Evolutionary conservation across 805 yeast species (phyloP).

Genomic region (Candida silvicultrix): DNA sequence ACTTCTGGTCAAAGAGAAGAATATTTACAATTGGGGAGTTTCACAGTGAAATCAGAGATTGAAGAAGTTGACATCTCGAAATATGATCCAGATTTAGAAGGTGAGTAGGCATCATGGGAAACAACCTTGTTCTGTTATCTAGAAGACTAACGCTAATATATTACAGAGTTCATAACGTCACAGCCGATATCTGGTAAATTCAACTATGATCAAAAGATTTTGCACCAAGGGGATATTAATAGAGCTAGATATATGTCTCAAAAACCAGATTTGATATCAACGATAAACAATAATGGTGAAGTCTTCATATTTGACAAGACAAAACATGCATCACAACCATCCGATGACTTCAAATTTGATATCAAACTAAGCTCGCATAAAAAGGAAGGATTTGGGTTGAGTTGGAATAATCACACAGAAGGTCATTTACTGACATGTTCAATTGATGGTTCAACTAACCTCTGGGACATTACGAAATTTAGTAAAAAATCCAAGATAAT

Average conservation of each 20-base stretch:
- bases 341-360: conserved; percentile 39
- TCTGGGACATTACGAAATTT: conserved; percentile 60
- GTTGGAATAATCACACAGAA: conserved; percentile 65
- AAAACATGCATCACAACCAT: conserved; percentile 54
- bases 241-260: conserved; percentile 73
- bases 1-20: conserved; percentile 56
- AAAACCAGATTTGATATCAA: conserved; percentile 76
- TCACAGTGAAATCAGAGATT: conserved; percentile 19
- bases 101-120: conserved; percentile 20
- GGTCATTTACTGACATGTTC: conserved; percentile 58
- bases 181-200: conserved; percentile 29
- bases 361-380: conserved; percentile 36
- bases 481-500: conserved; percentile 22
- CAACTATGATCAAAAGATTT: conserved; percentile 49
- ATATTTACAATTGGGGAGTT: conserved; percentile 32
- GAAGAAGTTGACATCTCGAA: conserved; percentile 23
- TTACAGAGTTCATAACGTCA: conserved; percentile 23
- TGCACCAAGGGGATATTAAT: conserved; percentile 68
- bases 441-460: conserved; percentile 52
- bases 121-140: too few species aligned
- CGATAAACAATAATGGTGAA: conserved; percentile 61
- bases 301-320: conserved; percentile 75
- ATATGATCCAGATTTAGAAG: conserved; percentile 29
- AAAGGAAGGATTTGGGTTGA: conserved; percentile 61
- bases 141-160: too few species aligned